phyloP scores from a whole-genome alignment of 2,329 filamentous ascomycete genomes.

The Talaromyces amestolkiae region DNA sequence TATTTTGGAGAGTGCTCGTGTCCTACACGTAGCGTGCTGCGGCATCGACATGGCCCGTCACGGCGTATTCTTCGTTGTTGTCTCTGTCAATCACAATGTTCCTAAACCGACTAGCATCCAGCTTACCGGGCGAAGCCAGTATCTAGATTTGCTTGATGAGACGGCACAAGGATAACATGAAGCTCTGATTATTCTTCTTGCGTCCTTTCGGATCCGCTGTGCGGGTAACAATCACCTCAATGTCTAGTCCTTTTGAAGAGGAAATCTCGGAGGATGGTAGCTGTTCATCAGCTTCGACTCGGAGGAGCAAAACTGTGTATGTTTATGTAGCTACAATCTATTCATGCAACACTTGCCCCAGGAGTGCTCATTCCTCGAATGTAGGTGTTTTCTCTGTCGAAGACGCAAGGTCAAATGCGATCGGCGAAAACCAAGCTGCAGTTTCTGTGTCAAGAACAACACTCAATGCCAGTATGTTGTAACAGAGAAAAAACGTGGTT shows the following conservation, averaged over 20 bases:
- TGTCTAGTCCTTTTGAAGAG: not conserved
- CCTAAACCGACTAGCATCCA: not conserved
- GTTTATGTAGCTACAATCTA: not conserved
- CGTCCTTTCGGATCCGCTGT: not conserved
- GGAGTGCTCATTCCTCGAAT: not conserved
- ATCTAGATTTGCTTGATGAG: not conserved
- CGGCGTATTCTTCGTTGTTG: not conserved
- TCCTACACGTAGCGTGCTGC: not conserved
- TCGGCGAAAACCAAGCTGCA: constrained; percentile 18
- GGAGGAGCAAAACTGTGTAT: not conserved
- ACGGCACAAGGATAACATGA: not conserved
- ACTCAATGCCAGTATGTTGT: constrained; percentile 19
- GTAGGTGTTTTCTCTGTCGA: constrained; percentile 17
- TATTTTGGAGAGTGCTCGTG: not conserved
- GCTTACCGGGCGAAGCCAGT: not conserved
- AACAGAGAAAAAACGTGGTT: not conserved
- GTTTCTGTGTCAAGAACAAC: constrained; percentile 19
- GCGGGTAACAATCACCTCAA: not conserved
- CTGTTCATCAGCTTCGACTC: not conserved
- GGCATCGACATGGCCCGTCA: not conserved
- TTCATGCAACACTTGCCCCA: not conserved
- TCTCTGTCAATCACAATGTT: not conserved
- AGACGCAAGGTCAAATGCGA: constrained; percentile 20
- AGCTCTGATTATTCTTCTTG: not conserved
- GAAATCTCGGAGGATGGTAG: not conserved